Base-by-base conservation (phyloP, 176 grass and related monocot genomes). In the maize (Zea mays) region DNA sequence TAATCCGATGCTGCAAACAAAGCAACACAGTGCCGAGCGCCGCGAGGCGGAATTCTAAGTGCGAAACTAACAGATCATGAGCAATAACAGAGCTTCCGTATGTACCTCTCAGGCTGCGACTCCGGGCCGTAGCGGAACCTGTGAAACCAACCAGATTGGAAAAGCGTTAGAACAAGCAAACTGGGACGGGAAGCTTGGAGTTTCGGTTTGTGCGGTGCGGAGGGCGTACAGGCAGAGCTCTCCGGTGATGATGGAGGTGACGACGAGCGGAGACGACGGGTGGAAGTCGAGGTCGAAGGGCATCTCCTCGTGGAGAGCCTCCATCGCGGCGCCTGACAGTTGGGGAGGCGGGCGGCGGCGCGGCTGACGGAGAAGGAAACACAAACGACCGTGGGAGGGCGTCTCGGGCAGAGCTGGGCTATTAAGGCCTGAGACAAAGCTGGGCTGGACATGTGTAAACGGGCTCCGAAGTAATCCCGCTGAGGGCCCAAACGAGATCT, bases 201-300 rank as follows among this genome's bases (percentile, higher is more conserved):
- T 37, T 70, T 85, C 38, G 65, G 39, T 19, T 38, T 9, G 46
- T 27, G 21, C 72, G 34, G 41, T 58, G 35, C 2, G 37, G 43
- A 40, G 75, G 6, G 67, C 81, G 65, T 80, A 98, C 96, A 99
- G 67, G 90, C 88, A 61, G 57, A 99, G 85, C 68, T 93, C 90
- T 37, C 96, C 96, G 54, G 71, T 95, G 77, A 99, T 93, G 5
- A 99, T 92, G 20, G 77, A 93, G 42, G 90, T 78, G 15, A 84
- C 90, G 7, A 99, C 90, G 50, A 99, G 81, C 14, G 92, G 78
- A 38, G 92, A 77, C 10, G 85, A 88, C 69, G 92, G 92, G 73
- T 99, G 92, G 78, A 99, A 99, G 40, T 82, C 83, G 37, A 99
- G 80, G 84, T 99, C 96, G 83, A 99, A 55, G 51, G 51, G 51